Percentiles rank a stretch among this genome's conserved stretches.
Evolutionary conservation across 192 early-diverging fungal species (phyloP).

Genomic region (Entomortierella parvispora): DNA sequence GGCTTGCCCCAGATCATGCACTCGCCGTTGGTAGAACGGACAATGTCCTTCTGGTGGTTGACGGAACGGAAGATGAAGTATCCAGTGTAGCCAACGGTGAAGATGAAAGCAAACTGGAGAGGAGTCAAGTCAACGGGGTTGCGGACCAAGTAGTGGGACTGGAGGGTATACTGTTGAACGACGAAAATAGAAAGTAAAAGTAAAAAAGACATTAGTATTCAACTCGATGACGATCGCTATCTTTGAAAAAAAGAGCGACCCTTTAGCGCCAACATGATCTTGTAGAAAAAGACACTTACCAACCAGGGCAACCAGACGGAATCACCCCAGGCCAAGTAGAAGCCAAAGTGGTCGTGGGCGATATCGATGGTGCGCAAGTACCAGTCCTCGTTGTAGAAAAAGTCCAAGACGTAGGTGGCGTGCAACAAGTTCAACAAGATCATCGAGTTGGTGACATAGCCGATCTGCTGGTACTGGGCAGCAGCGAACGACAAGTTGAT

Average conservation of each 20-base stretch:
- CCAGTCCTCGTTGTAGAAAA: constrained; percentile 89
- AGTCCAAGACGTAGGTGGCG: constrained; percentile 79
- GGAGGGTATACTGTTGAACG: constrained; percentile 72
- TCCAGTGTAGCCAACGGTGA: constrained; percentile 68
- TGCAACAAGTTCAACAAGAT: constrained; percentile 79
- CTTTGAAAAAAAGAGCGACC: too few species aligned
- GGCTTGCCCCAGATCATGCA: constrained; percentile 84
- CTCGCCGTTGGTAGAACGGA: constrained; percentile 73
- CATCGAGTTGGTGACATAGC: constrained; percentile 86
- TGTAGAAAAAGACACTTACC: constrained; percentile 43
- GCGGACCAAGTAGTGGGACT: constrained; percentile 80
- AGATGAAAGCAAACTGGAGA: constrained; percentile 60
- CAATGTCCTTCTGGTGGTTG: constrained; percentile 85
- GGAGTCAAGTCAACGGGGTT: constrained; percentile 74
- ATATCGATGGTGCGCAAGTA: constrained; percentile 88
- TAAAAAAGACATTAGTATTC: too few species aligned
- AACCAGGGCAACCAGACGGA: constrained; percentile 83
- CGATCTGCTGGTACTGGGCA: constrained; percentile 78
- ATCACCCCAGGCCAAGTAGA: constrained; percentile 88
- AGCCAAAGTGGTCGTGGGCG: constrained; percentile 88
- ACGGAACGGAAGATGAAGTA: constrained; percentile 85
- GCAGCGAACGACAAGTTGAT: constrained; percentile 82
- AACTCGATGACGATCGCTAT: too few species aligned
- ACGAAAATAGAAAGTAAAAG: neutral
- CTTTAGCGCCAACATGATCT: too few species aligned